Evolutionary conservation across 1,284 basidiomycete species (phyloP).

Genomic region (Ustilago esculenta): DNA sequence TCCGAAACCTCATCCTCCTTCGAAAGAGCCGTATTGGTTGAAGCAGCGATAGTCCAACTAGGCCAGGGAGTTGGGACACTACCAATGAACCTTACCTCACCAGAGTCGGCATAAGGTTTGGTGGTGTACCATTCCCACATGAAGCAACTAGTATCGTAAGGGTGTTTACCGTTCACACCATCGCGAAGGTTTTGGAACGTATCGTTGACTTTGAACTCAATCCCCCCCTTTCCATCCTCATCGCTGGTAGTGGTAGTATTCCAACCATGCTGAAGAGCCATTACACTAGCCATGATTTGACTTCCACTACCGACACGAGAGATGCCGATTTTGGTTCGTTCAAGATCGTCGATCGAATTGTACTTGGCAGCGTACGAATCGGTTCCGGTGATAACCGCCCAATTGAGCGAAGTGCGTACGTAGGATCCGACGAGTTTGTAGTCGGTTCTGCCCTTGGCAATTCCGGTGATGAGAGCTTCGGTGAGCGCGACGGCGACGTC

Average conservation of each 20-base stretch:
- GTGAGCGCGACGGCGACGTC: constrained; percentile 80
- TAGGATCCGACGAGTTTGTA: constrained; percentile 95
- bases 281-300: constrained; percentile 93
- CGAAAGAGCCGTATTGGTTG: constrained; percentile 31
- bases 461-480: constrained; percentile 90
- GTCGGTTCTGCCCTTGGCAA: constrained; percentile 80
- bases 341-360: constrained; percentile 78
- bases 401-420: constrained; percentile 71
- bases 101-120: constrained; percentile 85
- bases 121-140: constrained; percentile 90
- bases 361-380: constrained; percentile 71
- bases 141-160: constrained; percentile 30
- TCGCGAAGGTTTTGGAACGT: constrained; percentile 76
- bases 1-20: not conserved
- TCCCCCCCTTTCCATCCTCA: constrained; percentile 5
- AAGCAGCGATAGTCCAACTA: constrained; percentile 75
- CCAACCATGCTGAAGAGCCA: constrained; percentile 77
- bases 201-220: constrained; percentile 63
- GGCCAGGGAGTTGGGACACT: constrained; percentile 93
- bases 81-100: constrained; percentile 82
- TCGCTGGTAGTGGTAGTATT: constrained; percentile 28
- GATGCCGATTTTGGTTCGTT: constrained; percentile 86
- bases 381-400: constrained; percentile 86
- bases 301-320: constrained; percentile 87
- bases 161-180: constrained; percentile 76